phyloP scores from a whole-genome alignment of 768 basidiomycete genomes.

The Tricholoma hemisulphureum region DNA sequence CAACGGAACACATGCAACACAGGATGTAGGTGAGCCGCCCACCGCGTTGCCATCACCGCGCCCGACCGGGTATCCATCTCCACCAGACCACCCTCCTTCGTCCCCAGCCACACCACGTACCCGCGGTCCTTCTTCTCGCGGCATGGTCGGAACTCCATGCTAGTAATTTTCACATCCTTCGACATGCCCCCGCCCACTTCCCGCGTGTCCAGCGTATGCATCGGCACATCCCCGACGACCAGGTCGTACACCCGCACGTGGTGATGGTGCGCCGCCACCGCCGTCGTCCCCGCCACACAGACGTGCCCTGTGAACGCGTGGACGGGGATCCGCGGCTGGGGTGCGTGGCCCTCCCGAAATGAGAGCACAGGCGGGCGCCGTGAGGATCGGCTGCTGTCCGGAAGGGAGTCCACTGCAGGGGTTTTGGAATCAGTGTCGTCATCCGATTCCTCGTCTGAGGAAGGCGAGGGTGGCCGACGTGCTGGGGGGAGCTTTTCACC shows the following conservation, averaged over 20 bases:
- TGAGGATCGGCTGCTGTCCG: constrained; percentile 69
- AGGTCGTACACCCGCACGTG: constrained; percentile 67
- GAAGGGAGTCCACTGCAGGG: constrained; percentile 50
- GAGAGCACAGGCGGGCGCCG: constrained; percentile 47
- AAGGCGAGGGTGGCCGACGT: constrained; percentile 45
- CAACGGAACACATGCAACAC: constrained; percentile 76
- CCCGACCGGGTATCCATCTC: constrained; percentile 77
- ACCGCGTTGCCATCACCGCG: constrained; percentile 53
- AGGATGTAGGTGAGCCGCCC: constrained; percentile 60
- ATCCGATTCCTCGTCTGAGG: constrained; percentile 52
- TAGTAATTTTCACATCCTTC: constrained; percentile 71
- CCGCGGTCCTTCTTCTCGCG: constrained; percentile 49
- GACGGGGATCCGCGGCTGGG: constrained; percentile 54
- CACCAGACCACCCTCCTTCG: constrained; percentile 84
- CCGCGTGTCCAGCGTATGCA: constrained; percentile 57
- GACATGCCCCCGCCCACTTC: constrained; percentile 41
- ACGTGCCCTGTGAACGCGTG: constrained; percentile 56
- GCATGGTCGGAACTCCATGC: constrained; percentile 73
- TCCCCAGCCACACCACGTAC: constrained; percentile 78
- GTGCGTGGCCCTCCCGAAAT: constrained; percentile 34
- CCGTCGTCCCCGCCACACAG: constrained; percentile 53
- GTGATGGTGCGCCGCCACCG: constrained; percentile 57
- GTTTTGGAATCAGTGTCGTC: constrained; percentile 58
- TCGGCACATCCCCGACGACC: constrained; percentile 42
- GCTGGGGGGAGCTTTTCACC: constrained; percentile 70